Evolutionary conservation across 441 rosid genomes (phyloP), one percentile per base, ranked within the genome.

Genomic region (Biscutella auriculata): DNA sequence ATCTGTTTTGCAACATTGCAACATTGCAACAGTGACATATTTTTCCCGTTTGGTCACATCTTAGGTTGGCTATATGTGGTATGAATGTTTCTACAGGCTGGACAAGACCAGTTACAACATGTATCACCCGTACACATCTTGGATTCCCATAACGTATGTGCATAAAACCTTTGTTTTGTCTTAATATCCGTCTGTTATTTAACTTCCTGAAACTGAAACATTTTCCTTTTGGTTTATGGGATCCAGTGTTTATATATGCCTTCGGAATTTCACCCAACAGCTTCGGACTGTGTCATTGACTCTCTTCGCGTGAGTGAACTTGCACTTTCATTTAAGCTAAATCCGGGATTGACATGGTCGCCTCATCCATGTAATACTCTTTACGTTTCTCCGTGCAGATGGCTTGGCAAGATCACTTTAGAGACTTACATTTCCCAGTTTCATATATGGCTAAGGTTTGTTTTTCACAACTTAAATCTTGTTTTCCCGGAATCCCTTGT

Each of bases 111-210:
- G 82, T 29, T 85, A 85, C 85, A 85, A 85, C 75, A 82, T 82
- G 72, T 77, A 69, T 66, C 94, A 85, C 68, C 94, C 94, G 16
- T 85, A 82, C 61, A 85, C 89, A 35, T 85, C 94, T 4, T 85
- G 94, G 94, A 85, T 85, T 67, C 94, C 94, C 33, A 85, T 85
- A 64, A 85, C 94, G 93, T 85, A 70, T 67, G 23, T n/a, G n/a
- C n/a, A n/a, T n/a, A n/a, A n/a, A n/a, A n/a, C n/a, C n/a, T n/a
- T n/a, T n/a, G n/a, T n/a, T n/a, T n/a, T n/a, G n/a, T n/a, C n/a
- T n/a, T n/a, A n/a, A n/a, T n/a, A n/a, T n/a, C n/a, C n/a, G n/a
- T n/a, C n/a, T n/a, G n/a, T n/a, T n/a, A n/a, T n/a, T n/a, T n/a
- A n/a, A n/a, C n/a, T n/a, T n/a, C n/a, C n/a, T n/a, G n/a, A n/a